Evolutionary conservation across 495 filamentous ascomycete species (phyloP).

Genomic region (Aspergillus carlsbadensis): DNA sequence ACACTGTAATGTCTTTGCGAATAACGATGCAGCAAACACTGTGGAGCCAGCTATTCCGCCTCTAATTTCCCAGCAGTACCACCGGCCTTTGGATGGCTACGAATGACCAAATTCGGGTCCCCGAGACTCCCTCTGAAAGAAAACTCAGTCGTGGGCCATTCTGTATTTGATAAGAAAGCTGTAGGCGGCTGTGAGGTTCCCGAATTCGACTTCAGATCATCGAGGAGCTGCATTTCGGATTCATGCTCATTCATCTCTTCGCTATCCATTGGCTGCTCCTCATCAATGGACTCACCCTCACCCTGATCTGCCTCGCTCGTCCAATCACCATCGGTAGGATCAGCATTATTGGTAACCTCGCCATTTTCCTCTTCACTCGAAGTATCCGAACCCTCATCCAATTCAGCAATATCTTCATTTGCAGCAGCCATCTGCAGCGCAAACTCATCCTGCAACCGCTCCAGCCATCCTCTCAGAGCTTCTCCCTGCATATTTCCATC

Average conservation of each 20-base stretch:
- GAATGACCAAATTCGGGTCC: not conserved
- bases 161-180: not conserved
- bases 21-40: too few species aligned
- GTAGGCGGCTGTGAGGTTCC: constrained; percentile 2
- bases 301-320: not conserved
- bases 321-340: not conserved
- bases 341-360: not conserved
- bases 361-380: not conserved
- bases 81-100: not conserved
- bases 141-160: not conserved
- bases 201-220: not conserved
- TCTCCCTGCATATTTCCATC: constrained; percentile 66
- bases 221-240: not conserved
- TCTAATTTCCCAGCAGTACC: too few species aligned
- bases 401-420: constrained; percentile 19
- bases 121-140: not conserved
- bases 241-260: not conserved
- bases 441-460: constrained; percentile 74
- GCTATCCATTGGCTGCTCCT: not conserved
- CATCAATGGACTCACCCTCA: too few species aligned
- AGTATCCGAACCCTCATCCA: not conserved
- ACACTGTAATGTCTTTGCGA: not conserved
- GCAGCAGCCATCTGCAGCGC: constrained; percentile 66
- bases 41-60: too few species aligned
- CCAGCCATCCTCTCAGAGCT: constrained; percentile 62